phyloP scores from a whole-genome alignment of 1,284 basidiomycete species.

The Malassezia sp. region DNA sequence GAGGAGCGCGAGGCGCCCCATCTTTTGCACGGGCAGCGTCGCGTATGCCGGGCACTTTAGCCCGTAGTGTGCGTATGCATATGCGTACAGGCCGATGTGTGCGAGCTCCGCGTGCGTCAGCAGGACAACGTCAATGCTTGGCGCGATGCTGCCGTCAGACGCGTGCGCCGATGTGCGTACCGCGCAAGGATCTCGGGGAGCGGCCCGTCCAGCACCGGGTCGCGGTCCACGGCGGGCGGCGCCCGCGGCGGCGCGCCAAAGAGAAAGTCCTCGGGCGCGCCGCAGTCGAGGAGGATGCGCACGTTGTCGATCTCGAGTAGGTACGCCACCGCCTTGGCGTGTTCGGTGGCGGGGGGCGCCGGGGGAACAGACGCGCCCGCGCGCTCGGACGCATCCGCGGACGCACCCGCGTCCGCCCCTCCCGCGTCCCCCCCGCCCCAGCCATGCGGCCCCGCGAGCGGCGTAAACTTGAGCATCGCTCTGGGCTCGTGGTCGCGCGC shows the following conservation, averaged over 20 bases:
- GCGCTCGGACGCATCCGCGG: no score
- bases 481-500: no score
- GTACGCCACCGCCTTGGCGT: constrained; percentile 51
- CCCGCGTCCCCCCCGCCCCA: constrained; percentile 11
- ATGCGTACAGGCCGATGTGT: constrained; percentile 80
- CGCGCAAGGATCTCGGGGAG: constrained; percentile 9
- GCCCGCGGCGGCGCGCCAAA: constrained; percentile 13
- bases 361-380: constrained; percentile 1
- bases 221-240: not conserved
- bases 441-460: constrained; percentile 31
- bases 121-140: constrained; percentile 70
- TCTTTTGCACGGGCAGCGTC: constrained; percentile 88
- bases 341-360: no score
- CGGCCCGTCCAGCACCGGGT: constrained; percentile 1
- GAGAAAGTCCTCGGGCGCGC: constrained; percentile 48
- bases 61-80: constrained; percentile 74
- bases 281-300: constrained; percentile 84
- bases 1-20: constrained; percentile 67
- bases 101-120: constrained; percentile 84
- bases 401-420: no score
- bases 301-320: constrained; percentile 89
- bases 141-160: no score
- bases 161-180: no score
- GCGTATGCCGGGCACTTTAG: constrained; percentile 87
- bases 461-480: constrained; percentile 33